Evolutionary conservation across 2,329 filamentous ascomycete species (phyloP), one percentile per base, ranked within the genome.

Genomic region (Talaromyces sp.): DNA sequence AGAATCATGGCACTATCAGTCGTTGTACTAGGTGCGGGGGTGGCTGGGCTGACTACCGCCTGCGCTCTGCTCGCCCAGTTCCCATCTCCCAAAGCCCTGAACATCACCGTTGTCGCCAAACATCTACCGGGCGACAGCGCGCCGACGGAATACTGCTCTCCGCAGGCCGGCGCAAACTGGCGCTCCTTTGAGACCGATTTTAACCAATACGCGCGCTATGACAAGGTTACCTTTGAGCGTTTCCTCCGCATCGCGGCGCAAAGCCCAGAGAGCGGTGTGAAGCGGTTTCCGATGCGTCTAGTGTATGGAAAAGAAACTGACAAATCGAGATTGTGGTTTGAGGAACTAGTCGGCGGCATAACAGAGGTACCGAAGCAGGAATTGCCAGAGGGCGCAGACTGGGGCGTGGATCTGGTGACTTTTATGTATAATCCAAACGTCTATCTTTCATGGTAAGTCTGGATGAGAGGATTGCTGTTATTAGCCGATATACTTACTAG

Each of bases 11-110:
- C 50, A 31, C 27, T 14, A 18, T 53, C 50, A 30, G 56, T 59
- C 33, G 42, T 59, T 23, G 42, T 62, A 27, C 42, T 62, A 27
- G 90, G 90, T 64, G 89, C 89, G 59, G 65, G 69, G 6, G 69
- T 72, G 4, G 70, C 89, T 33, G 92, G 92, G 79, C 83, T 96
- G 71, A 96, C 92, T 62, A 88, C 96, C 61, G 92, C 90, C 66
- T 87, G 88, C 74, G 95, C 96, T 81, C 91, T 62, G 2, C 57
- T 59, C 51, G 27, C 42, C 18, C 44, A 10, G 16, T 52, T 36
- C 56, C 55, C 53, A 16, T 14, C 56, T 4, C 9, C 14, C 18
- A 53, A 30, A 33, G 27, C 42, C 6, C 44, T 53, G 10, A 59
- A 62, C 34, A 44, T 62, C 56, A 62, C 61, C 23, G 59, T 62